Evolutionary conservation across 2,329 filamentous ascomycete species (phyloP).

Genomic region (Dothideomycetidae sp.): DNA sequence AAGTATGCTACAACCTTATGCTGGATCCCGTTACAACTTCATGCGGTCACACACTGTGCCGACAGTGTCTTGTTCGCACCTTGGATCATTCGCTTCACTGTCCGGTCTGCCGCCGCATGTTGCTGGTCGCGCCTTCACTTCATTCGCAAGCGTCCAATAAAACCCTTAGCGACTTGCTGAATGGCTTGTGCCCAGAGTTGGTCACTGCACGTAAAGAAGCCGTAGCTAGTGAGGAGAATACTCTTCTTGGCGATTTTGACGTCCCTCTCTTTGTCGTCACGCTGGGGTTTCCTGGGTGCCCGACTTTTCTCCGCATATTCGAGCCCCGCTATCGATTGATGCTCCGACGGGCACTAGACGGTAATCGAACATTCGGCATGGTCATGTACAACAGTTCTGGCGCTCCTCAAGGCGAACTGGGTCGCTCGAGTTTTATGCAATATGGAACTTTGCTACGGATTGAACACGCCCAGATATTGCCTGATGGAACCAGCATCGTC

Average conservation of each 20-base stretch:
- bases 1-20: conserved; percentile 72
- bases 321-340: conserved; percentile 86
- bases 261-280: conserved; percentile 71
- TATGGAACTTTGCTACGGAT: conserved; percentile 71
- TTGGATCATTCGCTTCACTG: conserved; percentile 67
- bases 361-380: conserved; percentile 71
- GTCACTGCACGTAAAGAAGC: conserved; percentile 44
- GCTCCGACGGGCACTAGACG: conserved; percentile 64
- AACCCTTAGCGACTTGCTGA: conserved; percentile 47
- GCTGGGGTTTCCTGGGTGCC: conserved; percentile 66
- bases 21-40: conserved; percentile 69
- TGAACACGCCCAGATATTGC: conserved; percentile 55
- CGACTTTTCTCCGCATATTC: conserved; percentile 79
- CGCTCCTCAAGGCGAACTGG: conserved; percentile 39
- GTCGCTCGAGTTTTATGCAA: conserved; percentile 46
- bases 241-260: conserved; percentile 41
- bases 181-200: conserved; percentile 54
- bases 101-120: conserved; percentile 58
- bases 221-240: conserved; percentile 43
- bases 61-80: conserved; percentile 59
- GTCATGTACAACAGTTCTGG: conserved; percentile 51
- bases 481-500: conserved; percentile 68
- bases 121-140: conserved; percentile 41
- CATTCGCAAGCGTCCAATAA: conserved; percentile 44
- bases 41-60: conserved; percentile 84